Evolutionary conservation across 2,329 filamentous ascomycete species (phyloP), one percentile per base, ranked within the genome.

Genomic region (Paradendryphiella salina): DNA sequence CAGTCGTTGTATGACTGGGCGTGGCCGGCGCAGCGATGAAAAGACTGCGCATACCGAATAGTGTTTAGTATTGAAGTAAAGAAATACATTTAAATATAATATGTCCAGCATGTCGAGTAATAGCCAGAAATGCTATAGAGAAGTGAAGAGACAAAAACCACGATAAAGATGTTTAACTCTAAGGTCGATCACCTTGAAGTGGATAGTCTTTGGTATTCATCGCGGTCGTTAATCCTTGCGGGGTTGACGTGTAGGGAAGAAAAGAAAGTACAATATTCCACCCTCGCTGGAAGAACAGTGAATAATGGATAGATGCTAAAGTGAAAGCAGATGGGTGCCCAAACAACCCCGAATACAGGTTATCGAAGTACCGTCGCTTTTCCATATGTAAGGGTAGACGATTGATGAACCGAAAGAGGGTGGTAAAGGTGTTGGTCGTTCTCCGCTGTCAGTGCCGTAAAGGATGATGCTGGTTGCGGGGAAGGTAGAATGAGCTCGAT

Each of bases 161-260:
- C 59, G 54, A 64, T 70, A 70, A 64, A 64, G 51, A 70, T 72
- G 64, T 60, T 71, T 63, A 70, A 71, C 66, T 61, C 65, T 71
- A 72, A 70, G 57, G 63, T 65, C 59, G 65, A 67, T 66, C 51
- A 71, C 70, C 70, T 64, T 72, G 67, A 66, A 69, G 70, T 61
- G 61, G 57, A 71, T 71, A 70, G 65, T 72, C 67, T 72, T 72
- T 62, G 65, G 57, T 70, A 57, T 60, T 72, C 69, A 61, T 71
- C 52, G 69, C 67, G 61, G 65, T 71, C 68, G 61, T 71, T 47
- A 52, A 58, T 66, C 59, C 66, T 68, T 61, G 59, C 60, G 64
- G 63, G 53, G 48, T 47, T 51, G 57, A 40, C 47, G 57, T 59
- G 52, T 61, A 46, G 63, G 63, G 62, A 68, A 56, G 58, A 51